Base-by-base conservation (phyloP, 2,329 filamentous ascomycete genomes). In the Trichophyton equinum region DNA sequence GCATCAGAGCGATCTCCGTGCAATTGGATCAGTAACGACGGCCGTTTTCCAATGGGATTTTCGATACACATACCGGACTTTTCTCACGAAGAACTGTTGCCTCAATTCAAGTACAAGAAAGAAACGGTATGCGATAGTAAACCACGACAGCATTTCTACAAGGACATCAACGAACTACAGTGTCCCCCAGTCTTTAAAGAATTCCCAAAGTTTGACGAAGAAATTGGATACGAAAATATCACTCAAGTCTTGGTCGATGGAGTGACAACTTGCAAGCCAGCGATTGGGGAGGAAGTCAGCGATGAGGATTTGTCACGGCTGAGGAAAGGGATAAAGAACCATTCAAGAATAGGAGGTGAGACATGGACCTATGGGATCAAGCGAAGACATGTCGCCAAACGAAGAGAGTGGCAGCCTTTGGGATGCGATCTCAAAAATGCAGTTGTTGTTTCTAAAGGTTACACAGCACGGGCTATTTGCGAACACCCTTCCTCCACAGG, bases 1-100 rank as follows among this genome's bases (percentile, higher is more conserved):
- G 27, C 27, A 30, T 53, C 60, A 46, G 40, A n/a, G 9, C 27
- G 27, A 7, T 30, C 27, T 30, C 6, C 27, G 1, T 61, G 60
- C 51, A 49, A 58, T 22, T 61, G 60, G 60, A 58, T 61, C 25
- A 42, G 44, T 46, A 27, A 60, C 47, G 25, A 57, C 20, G 4
- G 57, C 59, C 22, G 51, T 20, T 53, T 62, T 13, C 60, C 56
- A 13, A 18, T 55, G 46, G 60, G 56, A 13, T 18, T 59, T 20
- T 56, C 30, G 13, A 53, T 62, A 13, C 60, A 62, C 25, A 3
- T 59, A 13, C 25, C 33, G 2, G 60, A 62, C 38, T 62, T 61
- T 46, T 33, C 22, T 15, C 27, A 42, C n/a, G n/a, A 18, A 15
- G 18, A 62, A 20, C 27, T 30, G 27, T 6, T 30, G 27, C 27